Conservation (phyloP, 1,284 basidiomycete species). For the Irpex sp. region DNA sequence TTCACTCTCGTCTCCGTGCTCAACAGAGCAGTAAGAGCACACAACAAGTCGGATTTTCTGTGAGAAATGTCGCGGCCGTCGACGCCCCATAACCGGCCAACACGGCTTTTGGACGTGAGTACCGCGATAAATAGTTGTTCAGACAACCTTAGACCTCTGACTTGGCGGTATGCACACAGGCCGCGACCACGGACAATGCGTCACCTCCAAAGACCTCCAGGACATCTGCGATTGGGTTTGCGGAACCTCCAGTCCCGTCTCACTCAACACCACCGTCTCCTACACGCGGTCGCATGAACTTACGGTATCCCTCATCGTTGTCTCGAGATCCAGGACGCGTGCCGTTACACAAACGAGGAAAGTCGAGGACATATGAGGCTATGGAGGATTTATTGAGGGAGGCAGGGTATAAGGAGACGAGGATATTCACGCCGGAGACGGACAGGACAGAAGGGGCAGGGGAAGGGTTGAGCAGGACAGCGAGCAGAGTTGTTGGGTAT, state of each 20-base stretch:
- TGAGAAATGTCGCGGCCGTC: not conserved
- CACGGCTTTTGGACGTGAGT: not conserved
- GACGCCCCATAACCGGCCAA: not conserved
- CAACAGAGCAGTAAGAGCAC: not conserved
- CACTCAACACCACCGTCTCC: slow-evolving; percentile 23
- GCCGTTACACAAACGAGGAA: slow-evolving; percentile 70
- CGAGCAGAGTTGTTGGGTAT: slow-evolving; percentile 52
- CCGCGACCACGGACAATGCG: not conserved
- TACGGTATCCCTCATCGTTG: slow-evolving; percentile 54
- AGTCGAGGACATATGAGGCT: slow-evolving; percentile 74
- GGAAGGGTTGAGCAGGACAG: slow-evolving; percentile 21
- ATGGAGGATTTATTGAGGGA: slow-evolving; percentile 81
- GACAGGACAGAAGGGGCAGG: slow-evolving; percentile 43
- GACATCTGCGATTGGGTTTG: not conserved
- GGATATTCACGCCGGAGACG: slow-evolving; percentile 80
- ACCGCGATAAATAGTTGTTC: not conserved
- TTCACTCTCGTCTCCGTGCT: not conserved
- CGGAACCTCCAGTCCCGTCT: not conserved
- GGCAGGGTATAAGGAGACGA: slow-evolving; percentile 87
- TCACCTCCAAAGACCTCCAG: not conserved
- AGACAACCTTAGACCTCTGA: not conserved
- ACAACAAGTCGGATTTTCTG: not conserved
- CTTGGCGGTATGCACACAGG: not conserved
- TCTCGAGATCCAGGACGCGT: slow-evolving; percentile 44
- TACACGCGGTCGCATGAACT: slow-evolving; percentile 22